Evolutionary conservation across 1,284 basidiomycete genomes (phyloP).

Genomic region (Somion occarium): DNA sequence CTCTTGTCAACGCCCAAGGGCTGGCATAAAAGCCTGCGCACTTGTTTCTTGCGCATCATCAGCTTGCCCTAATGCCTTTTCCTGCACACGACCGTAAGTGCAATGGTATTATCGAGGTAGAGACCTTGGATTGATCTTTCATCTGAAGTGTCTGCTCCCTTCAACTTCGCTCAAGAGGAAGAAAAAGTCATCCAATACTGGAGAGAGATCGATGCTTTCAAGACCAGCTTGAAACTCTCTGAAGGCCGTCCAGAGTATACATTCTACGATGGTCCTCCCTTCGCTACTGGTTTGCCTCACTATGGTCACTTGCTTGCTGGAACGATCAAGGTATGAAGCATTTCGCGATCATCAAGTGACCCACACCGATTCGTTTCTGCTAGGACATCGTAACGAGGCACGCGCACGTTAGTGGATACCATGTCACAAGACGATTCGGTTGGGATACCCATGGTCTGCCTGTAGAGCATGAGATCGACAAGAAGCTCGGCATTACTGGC

Average conservation of each 20-base stretch:
- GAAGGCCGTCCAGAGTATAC: constrained; percentile 87
- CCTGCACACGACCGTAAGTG: constrained; percentile 67
- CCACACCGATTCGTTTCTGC: constrained; percentile 2
- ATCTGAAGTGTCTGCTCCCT: constrained; percentile 61
- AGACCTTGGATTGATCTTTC: background rate
- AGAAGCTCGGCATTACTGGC: constrained; percentile 88
- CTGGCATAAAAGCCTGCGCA: background rate
- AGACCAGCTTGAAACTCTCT: constrained; percentile 89
- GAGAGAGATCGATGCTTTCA: constrained; percentile 97
- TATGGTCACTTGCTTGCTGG: constrained; percentile 91
- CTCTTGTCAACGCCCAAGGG: background rate
- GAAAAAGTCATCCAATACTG: constrained; percentile 91
- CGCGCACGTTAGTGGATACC: constrained; percentile 90
- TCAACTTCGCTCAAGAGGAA: constrained; percentile 91
- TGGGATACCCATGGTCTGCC: constrained; percentile 99
- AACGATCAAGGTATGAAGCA: constrained; percentile 83
- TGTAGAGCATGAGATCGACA: constrained; percentile 99
- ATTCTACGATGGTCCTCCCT: constrained; percentile 98
- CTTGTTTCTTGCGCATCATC: background rate
- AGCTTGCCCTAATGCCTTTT: constrained; percentile 51
- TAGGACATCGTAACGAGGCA: constrained; percentile 96
- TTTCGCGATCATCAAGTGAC: background rate
- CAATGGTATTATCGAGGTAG: background rate
- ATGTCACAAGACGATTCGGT: constrained; percentile 94
- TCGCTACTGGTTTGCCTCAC: constrained; percentile 96